phyloP scores from a whole-genome alignment of 2,329 filamentous ascomycete genomes.

The Dothistroma septosporum region DNA sequence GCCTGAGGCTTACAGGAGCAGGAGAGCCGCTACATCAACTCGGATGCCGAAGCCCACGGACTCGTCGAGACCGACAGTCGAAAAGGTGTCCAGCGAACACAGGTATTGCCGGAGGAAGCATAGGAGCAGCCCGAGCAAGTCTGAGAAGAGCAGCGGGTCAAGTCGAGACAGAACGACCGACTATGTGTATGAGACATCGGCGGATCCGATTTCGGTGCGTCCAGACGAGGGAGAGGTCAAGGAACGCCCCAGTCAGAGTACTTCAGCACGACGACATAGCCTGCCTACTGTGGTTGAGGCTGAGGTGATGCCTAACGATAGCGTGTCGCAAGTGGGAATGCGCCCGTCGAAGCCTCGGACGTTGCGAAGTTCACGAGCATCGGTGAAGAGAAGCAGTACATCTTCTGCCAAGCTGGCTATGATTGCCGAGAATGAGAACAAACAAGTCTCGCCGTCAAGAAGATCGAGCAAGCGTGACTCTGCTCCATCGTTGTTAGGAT shows the following conservation, averaged over 20 bases:
- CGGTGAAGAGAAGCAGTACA: constrained; percentile 20
- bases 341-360: constrained; percentile 7
- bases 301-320: constrained; percentile 32
- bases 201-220: neutral
- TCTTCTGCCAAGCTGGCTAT: constrained; percentile 21
- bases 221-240: neutral
- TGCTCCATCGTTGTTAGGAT: constrained; percentile 20
- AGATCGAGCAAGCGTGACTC: constrained; percentile 27
- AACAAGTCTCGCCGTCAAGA: constrained; percentile 13
- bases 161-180: constrained; percentile 6
- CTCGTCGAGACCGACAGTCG: constrained; percentile 9
- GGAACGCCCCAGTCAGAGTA: constrained; percentile 4
- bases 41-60: constrained; percentile 6
- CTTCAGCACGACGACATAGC: constrained; percentile 12
- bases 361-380: constrained; percentile 9
- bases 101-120: constrained; percentile 9
- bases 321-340: constrained; percentile 29
- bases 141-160: neutral
- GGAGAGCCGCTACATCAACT: constrained; percentile 5
- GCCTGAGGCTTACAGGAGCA: constrained; percentile 11
- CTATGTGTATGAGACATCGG: constrained; percentile 14
- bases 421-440: constrained; percentile 26
- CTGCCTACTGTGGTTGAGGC: constrained; percentile 14
- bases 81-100: constrained; percentile 8
- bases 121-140: constrained; percentile 7